Evolutionary conservation across 192 early-diverging fungal species (phyloP), one percentile per base, ranked within the genome.

Genomic region (Rhizophagus sp.): DNA sequence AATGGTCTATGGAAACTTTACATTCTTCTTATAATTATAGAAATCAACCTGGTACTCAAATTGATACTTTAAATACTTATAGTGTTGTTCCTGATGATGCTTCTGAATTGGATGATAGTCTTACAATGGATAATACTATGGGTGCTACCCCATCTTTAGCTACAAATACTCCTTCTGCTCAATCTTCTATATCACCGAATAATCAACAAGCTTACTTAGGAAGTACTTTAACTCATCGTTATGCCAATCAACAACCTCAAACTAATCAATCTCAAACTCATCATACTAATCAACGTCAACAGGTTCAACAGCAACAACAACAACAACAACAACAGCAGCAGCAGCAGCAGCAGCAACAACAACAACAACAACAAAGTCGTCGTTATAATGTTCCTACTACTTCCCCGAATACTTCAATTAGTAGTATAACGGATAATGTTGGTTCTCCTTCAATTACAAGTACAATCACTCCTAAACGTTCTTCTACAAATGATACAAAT

Each of bases 211-310:
- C 36, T 62, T 75, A 75, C 10, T 61, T 75, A 17, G 70, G 39
- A 44, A 66, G 13, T 66, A 30, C n/a, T 30, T 30, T 66, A 30
- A 66, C 24, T 10, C 34, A 36, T 69, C 67, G 67, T 30, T 69
- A 41, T 69, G 7, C 67, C 7, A 36, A 41, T 19, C 67, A 69
- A 39, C 67, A 69, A 69, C 34, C 67, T 39, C 67, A 69, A 69
- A 44, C 41, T 44, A 25, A 69, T 39, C 81, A 75, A 57, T 61
- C 73, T 73, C 39, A 50, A 33, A 73, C 80, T 30, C 84, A 84
- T 22, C 79, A 80, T 17, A 76, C 81, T 50, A 66, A 68, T 73
- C 39, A 50, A 33, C 78, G 78, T 41, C 84, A 84, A 22, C 79
- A 80, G 19, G 75, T 78, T 4, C 80, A 80, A 17, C 83, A 75